Evolutionary conservation across 1,284 basidiomycete species (phyloP), one percentile per base, ranked within the genome.

Genomic region (Apiotrichum domesticum): DNA sequence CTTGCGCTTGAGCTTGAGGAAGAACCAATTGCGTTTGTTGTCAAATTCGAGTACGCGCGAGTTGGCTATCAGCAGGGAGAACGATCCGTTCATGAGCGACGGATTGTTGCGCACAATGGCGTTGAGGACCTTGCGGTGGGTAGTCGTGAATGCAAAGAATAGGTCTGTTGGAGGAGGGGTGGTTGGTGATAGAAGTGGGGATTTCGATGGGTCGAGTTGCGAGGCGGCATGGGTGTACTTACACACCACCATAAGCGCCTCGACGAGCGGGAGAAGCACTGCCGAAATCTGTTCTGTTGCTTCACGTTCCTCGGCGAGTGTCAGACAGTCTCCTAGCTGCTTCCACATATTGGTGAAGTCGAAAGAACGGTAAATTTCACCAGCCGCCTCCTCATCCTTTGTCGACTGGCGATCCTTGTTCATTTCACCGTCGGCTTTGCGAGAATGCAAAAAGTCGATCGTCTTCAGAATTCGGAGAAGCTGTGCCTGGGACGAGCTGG

Each of bases 21-120:
- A 88, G 80, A 98, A 98, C 80, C 95, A 98, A 70, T 94, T 96
- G 54, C 96, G 86, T 80, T 98, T 98, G 85, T 98, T 98, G 81
- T 98, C 96, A 75, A 99, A 99, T 80, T 98, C 96, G 58, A 99
- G 84, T 32, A 98, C 93, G 46, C 91, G 87, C 50, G 96, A 88
- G 69, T 99, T 98, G 76, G 94, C 87, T 39, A 98, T 89, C 56
- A 99, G 82, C 2, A 99, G 81, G 13, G 94, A 92, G 81, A 99
- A 99, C 1, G 93, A 96, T 10, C 96, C 96, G 64, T 90, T 93
- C 90, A 99, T 95, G 41, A 99, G 79, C 1, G 93, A 91, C 2
- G 96, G 96, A 70, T 98, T 97, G 75, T 94, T 97, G 58, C 95
- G 87, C 39, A 98, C 95, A 88, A 98, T 97, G 59, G 93, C 81